Evolutionary conservation across 1,284 basidiomycete species (phyloP).

Genomic region (Hemileia vastatrix): DNA sequence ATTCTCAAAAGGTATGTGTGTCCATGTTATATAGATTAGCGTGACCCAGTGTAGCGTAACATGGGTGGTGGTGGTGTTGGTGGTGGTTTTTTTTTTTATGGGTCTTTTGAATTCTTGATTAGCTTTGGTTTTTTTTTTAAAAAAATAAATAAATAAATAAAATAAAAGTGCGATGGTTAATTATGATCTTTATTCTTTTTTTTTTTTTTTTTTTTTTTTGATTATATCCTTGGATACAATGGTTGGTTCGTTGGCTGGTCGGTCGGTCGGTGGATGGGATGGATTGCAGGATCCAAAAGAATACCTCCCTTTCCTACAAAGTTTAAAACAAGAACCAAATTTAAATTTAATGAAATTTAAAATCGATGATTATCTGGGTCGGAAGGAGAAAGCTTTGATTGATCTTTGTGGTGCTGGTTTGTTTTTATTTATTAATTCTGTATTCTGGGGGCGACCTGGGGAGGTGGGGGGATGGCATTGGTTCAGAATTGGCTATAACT

Average conservation of each 20-base stretch:
- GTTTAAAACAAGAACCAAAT: constrained; percentile 66
- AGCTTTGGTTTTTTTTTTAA: neutral
- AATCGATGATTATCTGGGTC: constrained; percentile 85
- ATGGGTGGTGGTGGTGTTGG: too few relatives aligned
- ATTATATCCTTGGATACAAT: too few relatives aligned
- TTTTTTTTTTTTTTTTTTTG: neutral
- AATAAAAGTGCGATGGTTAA: too few relatives aligned
- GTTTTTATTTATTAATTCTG: constrained; percentile 19
- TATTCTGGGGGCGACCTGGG: too few relatives aligned
- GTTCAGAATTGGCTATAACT: too few relatives aligned
- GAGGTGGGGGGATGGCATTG: too few relatives aligned
- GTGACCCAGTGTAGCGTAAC: too few relatives aligned
- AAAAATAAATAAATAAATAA: too few relatives aligned
- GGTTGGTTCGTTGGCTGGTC: too few relatives aligned
- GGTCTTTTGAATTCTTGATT: neutral
- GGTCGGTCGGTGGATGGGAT: too few relatives aligned
- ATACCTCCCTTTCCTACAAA: constrained; percentile 90
- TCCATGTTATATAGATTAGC: too few relatives aligned
- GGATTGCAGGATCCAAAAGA: constrained; percentile 76
- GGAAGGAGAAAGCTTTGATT: constrained; percentile 62
- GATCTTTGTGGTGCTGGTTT: constrained; percentile 66
- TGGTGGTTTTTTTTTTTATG: too few relatives aligned
- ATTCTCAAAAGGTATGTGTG: constrained; percentile 75
- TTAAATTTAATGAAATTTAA: constrained; percentile 82
- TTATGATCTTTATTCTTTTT: neutral